Evolutionary conservation across 352 stramenopile species (phyloP).

Genomic region (Phytophthora pisi): DNA sequence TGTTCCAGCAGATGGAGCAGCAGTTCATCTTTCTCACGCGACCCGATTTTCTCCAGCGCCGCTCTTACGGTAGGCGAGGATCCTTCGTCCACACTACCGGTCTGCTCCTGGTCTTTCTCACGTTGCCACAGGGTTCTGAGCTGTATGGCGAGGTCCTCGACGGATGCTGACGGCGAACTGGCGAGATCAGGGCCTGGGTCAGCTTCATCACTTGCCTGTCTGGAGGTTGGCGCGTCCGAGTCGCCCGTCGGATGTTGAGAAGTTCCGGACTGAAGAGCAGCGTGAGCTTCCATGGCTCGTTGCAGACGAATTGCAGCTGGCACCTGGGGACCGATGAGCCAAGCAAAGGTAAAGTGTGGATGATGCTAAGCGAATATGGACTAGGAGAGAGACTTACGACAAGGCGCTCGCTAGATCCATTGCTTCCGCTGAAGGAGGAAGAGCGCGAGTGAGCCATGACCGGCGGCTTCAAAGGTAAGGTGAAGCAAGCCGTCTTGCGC

Average conservation of each 20-base stretch:
- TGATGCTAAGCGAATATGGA: not conserved
- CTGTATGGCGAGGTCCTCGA: conserved; percentile 35
- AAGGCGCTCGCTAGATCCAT: conserved; percentile 4
- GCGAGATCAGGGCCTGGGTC: not conserved
- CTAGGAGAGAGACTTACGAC: conserved; percentile 4
- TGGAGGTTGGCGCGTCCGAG: not conserved
- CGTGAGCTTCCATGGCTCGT: conserved; percentile 36
- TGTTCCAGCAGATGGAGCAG: conserved; percentile 59
- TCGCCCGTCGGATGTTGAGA: not conserved
- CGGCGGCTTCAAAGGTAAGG: not conserved
- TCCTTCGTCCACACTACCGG: not conserved
- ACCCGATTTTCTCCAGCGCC: conserved; percentile 57
- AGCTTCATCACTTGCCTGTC: not conserved
- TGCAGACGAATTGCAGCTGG: conserved; percentile 39
- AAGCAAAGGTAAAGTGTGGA: not conserved
- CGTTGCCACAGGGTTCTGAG: conserved; percentile 31
- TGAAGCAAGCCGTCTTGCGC: not conserved
- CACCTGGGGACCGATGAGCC: conserved; percentile 9
- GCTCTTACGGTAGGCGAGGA: conserved; percentile 13
- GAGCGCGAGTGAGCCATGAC: conserved; percentile 25
- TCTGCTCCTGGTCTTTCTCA: conserved; percentile 15
- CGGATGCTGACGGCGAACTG: conserved; percentile 4
- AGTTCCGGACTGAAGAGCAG: conserved; percentile 21
- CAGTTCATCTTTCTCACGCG: conserved; percentile 60
- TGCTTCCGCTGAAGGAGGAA: conserved; percentile 22